Base-by-base conservation (phyloP, 805 yeast species). In the Metschnikowia sp. region DNA sequence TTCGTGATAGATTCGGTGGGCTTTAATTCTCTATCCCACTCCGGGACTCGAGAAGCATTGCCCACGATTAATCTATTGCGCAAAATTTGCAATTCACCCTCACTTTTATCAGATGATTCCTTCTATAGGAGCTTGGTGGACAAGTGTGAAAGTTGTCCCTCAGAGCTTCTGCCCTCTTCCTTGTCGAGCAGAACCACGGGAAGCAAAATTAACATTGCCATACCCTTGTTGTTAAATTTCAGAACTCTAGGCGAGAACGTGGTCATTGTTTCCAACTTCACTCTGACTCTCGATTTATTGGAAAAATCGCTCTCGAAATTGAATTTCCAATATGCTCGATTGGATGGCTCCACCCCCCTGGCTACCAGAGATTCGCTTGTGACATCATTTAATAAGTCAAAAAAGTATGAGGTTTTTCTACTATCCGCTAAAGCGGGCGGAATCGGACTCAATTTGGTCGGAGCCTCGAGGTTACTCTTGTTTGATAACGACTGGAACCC, bases 401-500 rank as follows among this genome's bases (percentile, higher is more conserved):
- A 72, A 2, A 55, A 57, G 8, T 63, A 62, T 32, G 64, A 72
- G 4, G 84, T 84, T 0, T 89, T 94, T 55, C 66, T 94, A 10
- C 65, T 94, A 10, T 88, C 96, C 3, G 86, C 97, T 0, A 88
- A 90, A 63, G 83, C 96, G 4, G 99, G 99, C 3, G 99, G 99
- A 0, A 83, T 86, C 50, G 99, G 99, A 0, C 71, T 94, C 36
- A 94, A 94, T 59, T 70, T 94, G 32, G 78, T 88, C 32, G 99
- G 98, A 0, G 99, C 96, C 0, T 88, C 96, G 0, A 69, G 98
- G 28, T 68, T 94, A 36, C 76, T 94, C 5, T 68, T 94, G 19
- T 86, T 88, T 60, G 99, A 94, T 62, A 88, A 94, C 53, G 98
- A 94, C 60, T 94, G 99, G 99, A 94, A 94, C 54, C 99, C 99